Conservation (phyloP, 1,284 basidiomycete species). For the Veloporphyrellus conicus region DNA sequence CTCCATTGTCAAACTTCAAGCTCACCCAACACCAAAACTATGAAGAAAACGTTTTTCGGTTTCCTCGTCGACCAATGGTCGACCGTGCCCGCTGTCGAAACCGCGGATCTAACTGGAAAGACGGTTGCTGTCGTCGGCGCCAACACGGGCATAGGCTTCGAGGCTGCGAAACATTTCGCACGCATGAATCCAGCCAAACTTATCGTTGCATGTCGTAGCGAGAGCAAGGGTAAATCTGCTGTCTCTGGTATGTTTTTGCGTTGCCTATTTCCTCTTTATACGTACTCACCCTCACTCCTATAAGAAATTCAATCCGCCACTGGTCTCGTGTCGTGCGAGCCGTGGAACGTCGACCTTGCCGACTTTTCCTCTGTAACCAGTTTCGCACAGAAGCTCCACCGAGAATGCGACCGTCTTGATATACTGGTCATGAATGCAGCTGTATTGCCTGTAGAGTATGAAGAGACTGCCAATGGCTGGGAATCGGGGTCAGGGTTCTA, state of each 20-base stretch:
- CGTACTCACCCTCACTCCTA: background rate
- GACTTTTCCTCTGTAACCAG: constrained; percentile 17
- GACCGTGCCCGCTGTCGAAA: constrained; percentile 19
- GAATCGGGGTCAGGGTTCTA: constrained; percentile 10
- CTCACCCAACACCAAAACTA: background rate
- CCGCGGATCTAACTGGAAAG: constrained; percentile 29
- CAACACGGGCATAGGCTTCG: constrained; percentile 43
- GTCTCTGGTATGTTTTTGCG: constrained; percentile 12
- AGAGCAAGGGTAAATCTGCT: constrained; percentile 36
- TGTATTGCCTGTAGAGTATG: background rate
- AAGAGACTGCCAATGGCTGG: constrained; percentile 18
- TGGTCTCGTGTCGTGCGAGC: constrained; percentile 9
- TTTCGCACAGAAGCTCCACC: constrained; percentile 16
- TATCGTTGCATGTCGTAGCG: constrained; percentile 40
- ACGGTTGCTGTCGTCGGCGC: constrained; percentile 36
- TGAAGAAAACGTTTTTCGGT: constrained; percentile 9
- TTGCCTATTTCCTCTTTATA: background rate
- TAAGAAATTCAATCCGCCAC: constrained; percentile 12
- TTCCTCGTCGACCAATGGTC: constrained; percentile 18
- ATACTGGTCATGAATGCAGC: constrained; percentile 24
- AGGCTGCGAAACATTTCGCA: constrained; percentile 44
- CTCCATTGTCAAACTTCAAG: no score
- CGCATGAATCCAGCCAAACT: constrained; percentile 39
- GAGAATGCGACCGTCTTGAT: constrained; percentile 15
- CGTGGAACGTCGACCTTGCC: constrained; percentile 15